phyloP scores from a whole-genome alignment of 2,329 filamentous ascomycete species.

The Colletotrichum sansevieriae region DNA sequence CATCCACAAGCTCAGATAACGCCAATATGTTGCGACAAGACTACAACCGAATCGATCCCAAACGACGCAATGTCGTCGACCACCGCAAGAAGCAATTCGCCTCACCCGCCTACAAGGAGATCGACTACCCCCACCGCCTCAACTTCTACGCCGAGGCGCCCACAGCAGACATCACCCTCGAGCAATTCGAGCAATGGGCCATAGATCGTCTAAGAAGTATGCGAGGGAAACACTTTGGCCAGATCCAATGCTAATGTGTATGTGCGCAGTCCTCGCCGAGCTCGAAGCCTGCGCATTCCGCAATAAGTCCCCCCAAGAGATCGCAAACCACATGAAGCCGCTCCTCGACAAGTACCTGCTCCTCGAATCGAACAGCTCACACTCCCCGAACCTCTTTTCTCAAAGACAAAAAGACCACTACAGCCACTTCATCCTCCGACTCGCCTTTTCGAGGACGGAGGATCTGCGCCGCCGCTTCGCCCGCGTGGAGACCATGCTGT shows the following conservation, averaged over 20 bases:
- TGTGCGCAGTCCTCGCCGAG: constrained; percentile 78
- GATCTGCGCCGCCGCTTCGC: constrained; percentile 89
- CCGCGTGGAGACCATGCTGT: constrained; percentile 89
- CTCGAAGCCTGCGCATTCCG: constrained; percentile 96
- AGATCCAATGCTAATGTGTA: background rate
- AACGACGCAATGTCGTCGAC: constrained; percentile 82
- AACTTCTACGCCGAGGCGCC: constrained; percentile 93
- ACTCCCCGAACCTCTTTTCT: constrained; percentile 67
- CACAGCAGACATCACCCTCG: constrained; percentile 93
- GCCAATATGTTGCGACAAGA: constrained; percentile 62
- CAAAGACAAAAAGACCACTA: constrained; percentile 97
- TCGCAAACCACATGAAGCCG: constrained; percentile 83
- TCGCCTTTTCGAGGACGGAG: constrained; percentile 92
- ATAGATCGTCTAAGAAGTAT: constrained; percentile 88
- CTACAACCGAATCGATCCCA: constrained; percentile 71
- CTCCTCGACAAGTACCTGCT: constrained; percentile 90
- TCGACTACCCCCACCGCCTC: constrained; percentile 85
- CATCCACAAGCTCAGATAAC: constrained; percentile 11
- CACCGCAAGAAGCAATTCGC: constrained; percentile 90
- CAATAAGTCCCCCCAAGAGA: constrained; percentile 88
- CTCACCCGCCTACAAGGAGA: constrained; percentile 79
- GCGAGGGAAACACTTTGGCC: constrained; percentile 34
- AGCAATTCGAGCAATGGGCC: constrained; percentile 99
- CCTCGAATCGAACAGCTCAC: constrained; percentile 80
- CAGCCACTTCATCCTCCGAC: constrained; percentile 93